Evolutionary conservation across 371 early-diverging fungal genomes (phyloP).

Genomic region (Dinochytrium kinnereticum): DNA sequence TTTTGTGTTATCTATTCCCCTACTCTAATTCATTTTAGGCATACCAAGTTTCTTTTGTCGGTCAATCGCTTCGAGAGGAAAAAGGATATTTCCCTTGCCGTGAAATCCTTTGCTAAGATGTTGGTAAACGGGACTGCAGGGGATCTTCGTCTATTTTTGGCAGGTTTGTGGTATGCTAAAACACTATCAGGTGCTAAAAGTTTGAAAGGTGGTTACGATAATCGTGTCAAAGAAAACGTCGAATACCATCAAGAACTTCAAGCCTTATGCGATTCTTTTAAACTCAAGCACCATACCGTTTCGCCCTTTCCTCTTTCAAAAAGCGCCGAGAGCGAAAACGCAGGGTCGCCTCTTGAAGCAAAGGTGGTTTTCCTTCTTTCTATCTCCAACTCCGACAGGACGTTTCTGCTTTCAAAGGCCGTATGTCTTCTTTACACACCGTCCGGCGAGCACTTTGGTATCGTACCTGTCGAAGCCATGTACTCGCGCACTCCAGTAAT

Average conservation of each 20-base stretch:
- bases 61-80: conserved; percentile 96
- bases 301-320: conserved; percentile 10
- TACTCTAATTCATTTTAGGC: neutral
- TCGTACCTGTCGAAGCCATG: conserved; percentile 97
- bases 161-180: conserved; percentile 53
- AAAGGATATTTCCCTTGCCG: conserved; percentile 86
- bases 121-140: conserved; percentile 35
- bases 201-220: conserved; percentile 81
- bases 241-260: conserved; percentile 78
- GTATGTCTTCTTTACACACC: conserved; percentile 88
- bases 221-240: conserved; percentile 82
- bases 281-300: conserved; percentile 37
- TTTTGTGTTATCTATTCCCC: neutral
- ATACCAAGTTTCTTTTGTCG: conserved; percentile 60
- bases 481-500: conserved; percentile 85
- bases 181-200: neutral
- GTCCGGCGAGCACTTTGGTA: conserved; percentile 93
- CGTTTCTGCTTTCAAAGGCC: conserved; percentile 70
- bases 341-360: conserved; percentile 33
- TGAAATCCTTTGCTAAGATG: conserved; percentile 72
- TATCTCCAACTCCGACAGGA: conserved; percentile 80
- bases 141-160: conserved; percentile 72
- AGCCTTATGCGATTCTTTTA: conserved; percentile 54
- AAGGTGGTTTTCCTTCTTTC: conserved; percentile 89
- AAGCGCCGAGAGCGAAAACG: no score